These are phyloP conservation scores for Rhizopus stolonifer DNA, from an alignment of 371 early-diverging fungal genomes.

Conservation along the genomic window DNA sequence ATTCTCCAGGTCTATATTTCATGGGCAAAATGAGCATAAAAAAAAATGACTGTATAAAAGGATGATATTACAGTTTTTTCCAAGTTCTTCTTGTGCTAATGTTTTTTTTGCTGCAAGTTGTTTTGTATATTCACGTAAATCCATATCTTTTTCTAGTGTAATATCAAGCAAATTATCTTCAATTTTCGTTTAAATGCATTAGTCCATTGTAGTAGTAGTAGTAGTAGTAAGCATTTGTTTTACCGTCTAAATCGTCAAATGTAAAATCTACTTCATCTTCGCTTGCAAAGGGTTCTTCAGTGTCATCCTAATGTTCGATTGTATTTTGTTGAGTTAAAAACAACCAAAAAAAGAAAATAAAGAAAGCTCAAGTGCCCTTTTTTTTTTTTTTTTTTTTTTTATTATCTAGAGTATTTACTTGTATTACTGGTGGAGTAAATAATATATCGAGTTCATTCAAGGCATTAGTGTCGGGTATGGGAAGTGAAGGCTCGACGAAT, in stretches of 20 bases:
- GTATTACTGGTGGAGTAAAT: slow-evolving; percentile 5
- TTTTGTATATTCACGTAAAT: slow-evolving; percentile 83
- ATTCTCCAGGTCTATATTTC: slow-evolving; percentile 63
- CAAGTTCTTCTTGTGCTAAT: slow-evolving; percentile 67
- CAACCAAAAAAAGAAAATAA: background rate
- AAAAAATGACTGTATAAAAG: no score
- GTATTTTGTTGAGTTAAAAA: no score
- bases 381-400: background rate
- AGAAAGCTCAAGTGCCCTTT: no score
- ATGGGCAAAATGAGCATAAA: no score
- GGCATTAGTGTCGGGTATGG: slow-evolving; percentile 17
- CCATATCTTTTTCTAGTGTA: slow-evolving; percentile 80
- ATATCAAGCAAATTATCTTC: slow-evolving; percentile 80
- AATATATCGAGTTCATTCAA: slow-evolving; percentile 36
- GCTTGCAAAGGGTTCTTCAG: slow-evolving; percentile 11
- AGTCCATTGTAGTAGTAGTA: no score
- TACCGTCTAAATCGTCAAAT: slow-evolving; percentile 62
- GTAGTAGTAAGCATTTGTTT: no score
- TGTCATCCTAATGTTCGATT: background rate
- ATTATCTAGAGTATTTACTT: background rate
- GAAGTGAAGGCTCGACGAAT: slow-evolving; percentile 9
- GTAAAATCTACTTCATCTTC: slow-evolving; percentile 44
- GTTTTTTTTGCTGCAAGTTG: slow-evolving; percentile 74
- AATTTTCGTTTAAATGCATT: slow-evolving; percentile 25
- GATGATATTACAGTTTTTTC: slow-evolving; percentile 63